A percentile compares a stretch with the other conserved stretches of the same genome.
These are phyloP conservation scores for Prunus campanulata DNA, from an alignment of 306 rosid species.

Conservation along the genomic window DNA sequence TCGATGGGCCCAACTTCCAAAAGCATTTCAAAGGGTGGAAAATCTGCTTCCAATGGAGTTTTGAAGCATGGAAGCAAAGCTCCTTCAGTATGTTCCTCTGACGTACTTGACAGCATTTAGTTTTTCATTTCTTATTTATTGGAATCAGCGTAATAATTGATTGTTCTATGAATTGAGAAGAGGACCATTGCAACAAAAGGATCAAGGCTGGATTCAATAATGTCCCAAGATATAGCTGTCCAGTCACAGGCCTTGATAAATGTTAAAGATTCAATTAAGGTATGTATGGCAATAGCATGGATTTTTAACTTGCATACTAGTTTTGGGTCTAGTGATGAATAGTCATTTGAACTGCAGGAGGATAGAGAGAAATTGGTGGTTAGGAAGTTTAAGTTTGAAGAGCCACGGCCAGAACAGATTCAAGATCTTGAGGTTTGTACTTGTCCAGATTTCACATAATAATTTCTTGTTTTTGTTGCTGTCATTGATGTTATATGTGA, in stretches of 20 bases:
- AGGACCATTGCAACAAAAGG: conserved; percentile 57
- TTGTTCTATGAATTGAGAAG: conserved; percentile 34
- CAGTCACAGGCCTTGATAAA: conserved; percentile 82
- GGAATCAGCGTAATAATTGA: not conserved
- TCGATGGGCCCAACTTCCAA: conserved; percentile 55
- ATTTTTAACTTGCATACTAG: not conserved
- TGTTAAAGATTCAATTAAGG: conserved; percentile 95
- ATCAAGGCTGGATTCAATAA: conserved; percentile 47
- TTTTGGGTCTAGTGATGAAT: conserved; percentile 16
- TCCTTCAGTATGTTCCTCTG: conserved; percentile 56
- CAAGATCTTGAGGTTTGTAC: conserved; percentile 92
- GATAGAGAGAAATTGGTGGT: conserved; percentile 91
- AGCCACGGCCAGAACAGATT: conserved; percentile 88
- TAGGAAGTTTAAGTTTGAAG: conserved; percentile 92
- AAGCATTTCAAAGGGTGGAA: conserved; percentile 61
- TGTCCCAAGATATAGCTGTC: conserved; percentile 73
- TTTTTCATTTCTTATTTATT: not conserved
- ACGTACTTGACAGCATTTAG: conserved; percentile 2
- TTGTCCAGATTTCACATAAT: not conserved
- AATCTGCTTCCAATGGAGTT: conserved; percentile 68
- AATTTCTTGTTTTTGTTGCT: conserved; percentile 4
- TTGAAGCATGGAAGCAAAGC: conserved; percentile 76
- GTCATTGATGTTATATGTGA: conserved; percentile 9
- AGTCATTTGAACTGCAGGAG: conserved; percentile 49
- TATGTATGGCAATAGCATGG: conserved; percentile 29